Evolutionary conservation across 352 stramenopile species (phyloP), one percentile per base, ranked within the genome.

Genomic region (Globisporangium spinosum): DNA sequence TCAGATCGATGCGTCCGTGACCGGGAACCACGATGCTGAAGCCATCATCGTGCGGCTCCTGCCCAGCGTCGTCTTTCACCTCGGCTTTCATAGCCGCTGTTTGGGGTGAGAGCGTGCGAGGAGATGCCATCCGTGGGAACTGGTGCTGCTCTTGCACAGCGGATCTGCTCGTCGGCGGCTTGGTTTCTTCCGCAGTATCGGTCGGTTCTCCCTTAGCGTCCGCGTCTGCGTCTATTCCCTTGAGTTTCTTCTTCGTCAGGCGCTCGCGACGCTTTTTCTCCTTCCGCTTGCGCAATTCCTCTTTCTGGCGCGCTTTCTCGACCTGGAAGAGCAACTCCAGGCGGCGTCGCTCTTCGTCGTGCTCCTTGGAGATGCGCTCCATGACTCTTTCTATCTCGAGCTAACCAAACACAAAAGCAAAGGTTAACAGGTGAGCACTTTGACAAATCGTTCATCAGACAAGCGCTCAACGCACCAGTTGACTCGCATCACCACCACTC

Each of bases 291-390:
- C 78, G 72, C 8, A 90, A 43, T 7, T 89, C 83, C 56, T 91
- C 80, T 49, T 90, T 88, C 62, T 90, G 83, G 0, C 77, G 77
- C 7, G 83, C 81, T 61, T 89, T 90, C 43, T 90, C 83, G 3
- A 91, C 53, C 43, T 90, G 72, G 53, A 90, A 87, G 0, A 90
- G 72, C 9, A 91, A 67, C 43, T 91, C 82, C 15, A 91, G 62
- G 0, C 81, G 66, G 58, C 81, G 80, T 3, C 82, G 77, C 51
- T 91, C 83, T 32, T 90, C 78, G 29, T 89, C 77, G 49, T 91
- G 83, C 53, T 91, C 83, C 1, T 71, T 67, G 2, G 83, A 90
- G n/a, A 91, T 90, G 32, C 78, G 75, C 29, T 87, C 75, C 27
- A 90, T 65, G 0, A 87, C 78, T 2, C 64, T 81, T 17, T 90